Evolutionary conservation across 2,329 filamentous ascomycete species (phyloP).

Genomic region (Stenocarpella maydis): DNA sequence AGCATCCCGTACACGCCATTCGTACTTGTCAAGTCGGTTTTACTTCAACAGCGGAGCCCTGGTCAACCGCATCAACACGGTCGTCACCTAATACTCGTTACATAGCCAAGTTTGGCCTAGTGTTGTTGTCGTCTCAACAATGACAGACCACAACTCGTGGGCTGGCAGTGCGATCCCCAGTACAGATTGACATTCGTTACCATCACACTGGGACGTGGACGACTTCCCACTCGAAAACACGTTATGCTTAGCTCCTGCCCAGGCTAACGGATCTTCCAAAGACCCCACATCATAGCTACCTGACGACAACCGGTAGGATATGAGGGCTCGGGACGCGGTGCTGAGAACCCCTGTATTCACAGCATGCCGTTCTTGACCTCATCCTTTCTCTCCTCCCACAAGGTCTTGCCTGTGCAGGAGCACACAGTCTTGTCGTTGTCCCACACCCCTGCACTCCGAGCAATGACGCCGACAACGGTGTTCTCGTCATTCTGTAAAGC

Average conservation of each 20-base stretch:
- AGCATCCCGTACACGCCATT: neutral
- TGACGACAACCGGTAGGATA: neutral
- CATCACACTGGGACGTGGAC: neutral
- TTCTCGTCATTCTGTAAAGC: conserved; percentile 78
- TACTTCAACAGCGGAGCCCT: neutral
- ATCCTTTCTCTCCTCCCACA: conserved; percentile 96
- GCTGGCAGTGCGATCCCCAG: neutral
- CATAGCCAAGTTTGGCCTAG: neutral
- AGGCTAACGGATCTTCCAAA: neutral
- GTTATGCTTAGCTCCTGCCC: neutral
- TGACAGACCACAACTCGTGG: neutral
- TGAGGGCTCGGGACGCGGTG: neutral
- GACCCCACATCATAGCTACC: neutral
- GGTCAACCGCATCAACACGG: neutral
- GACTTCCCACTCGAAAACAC: neutral
- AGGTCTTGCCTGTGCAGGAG: conserved; percentile 95
- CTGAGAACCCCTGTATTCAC: conserved; percentile 52
- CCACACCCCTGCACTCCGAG: conserved; percentile 96
- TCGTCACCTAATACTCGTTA: conserved; percentile 2
- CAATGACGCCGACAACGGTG: conserved; percentile 92
- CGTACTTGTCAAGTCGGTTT: neutral
- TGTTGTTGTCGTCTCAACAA: conserved; percentile 14
- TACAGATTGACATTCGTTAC: conserved; percentile 2
- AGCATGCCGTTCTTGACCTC: conserved; percentile 91
- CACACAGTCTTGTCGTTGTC: conserved; percentile 99